Conservation (phyloP, 106 monocot genomes). For the Hemerocallis citrina region DNA sequence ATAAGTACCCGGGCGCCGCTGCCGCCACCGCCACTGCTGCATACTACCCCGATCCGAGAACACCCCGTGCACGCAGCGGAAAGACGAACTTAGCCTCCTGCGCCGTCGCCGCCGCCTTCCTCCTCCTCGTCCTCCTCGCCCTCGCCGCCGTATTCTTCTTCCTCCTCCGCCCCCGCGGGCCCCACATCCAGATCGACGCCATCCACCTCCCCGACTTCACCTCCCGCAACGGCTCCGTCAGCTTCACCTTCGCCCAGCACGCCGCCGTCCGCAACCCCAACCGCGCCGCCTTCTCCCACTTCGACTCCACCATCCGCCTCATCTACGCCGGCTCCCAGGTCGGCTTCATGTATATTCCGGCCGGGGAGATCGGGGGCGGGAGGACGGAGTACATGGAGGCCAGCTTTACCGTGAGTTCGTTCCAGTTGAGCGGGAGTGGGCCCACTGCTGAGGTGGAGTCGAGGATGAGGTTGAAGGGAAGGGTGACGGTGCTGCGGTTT, state of each 20-base stretch:
- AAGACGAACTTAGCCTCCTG: constrained; percentile 14
- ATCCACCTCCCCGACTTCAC: constrained; percentile 21
- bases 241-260: constrained; percentile 33
- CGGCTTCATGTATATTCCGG: constrained; percentile 45
- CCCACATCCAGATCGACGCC: constrained; percentile 19
- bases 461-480: constrained; percentile 44
- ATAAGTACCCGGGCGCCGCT: neutral
- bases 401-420: constrained; percentile 31
- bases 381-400: constrained; percentile 52
- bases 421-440: constrained; percentile 11
- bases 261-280: constrained; percentile 42
- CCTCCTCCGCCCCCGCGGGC: constrained; percentile 25
- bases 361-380: constrained; percentile 37
- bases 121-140: constrained; percentile 8
- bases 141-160: constrained; percentile 18
- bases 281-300: constrained; percentile 31
- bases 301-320: constrained; percentile 31
- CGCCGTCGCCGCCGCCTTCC: constrained; percentile 12
- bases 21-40: neutral
- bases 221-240: constrained; percentile 10
- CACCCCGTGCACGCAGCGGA: neutral
- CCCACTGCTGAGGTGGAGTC: constrained; percentile 35
- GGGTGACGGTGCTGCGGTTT: constrained; percentile 40
- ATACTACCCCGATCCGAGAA: no score
- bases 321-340: constrained; percentile 18